A percentile compares a stretch with the other conserved stretches of the same genome.
Evolutionary conservation across 257 asterid species (phyloP).

Genomic region (Gentiana dahurica): DNA sequence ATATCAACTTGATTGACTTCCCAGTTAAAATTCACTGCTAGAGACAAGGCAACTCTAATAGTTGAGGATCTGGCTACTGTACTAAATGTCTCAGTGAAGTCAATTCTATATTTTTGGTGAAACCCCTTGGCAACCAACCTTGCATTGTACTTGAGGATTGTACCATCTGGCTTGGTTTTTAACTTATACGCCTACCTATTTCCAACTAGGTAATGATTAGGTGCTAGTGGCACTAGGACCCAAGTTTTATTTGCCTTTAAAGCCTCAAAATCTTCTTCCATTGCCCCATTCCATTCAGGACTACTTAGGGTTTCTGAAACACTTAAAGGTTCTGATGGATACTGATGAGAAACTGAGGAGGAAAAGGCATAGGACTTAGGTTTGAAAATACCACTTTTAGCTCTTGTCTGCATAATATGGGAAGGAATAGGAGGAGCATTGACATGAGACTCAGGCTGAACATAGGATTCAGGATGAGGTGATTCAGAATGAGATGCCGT

Average conservation of each 20-base stretch:
- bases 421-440: too few species aligned
- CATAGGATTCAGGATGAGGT: too few species aligned
- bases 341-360: too few species aligned
- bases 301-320: not conserved
- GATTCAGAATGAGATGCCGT: too few species aligned
- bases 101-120: not conserved
- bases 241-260: not conserved
- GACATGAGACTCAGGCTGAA: too few species aligned
- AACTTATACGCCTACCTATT: not conserved
- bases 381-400: too few species aligned
- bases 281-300: not conserved
- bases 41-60: not conserved
- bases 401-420: too few species aligned
- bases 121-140: not conserved
- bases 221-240: not conserved
- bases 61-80: not conserved
- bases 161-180: not conserved
- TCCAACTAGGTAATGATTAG: not conserved
- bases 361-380: too few species aligned
- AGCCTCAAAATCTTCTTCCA: not conserved
- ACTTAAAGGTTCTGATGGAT: too few species aligned
- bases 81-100: too few species aligned
- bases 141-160: not conserved
- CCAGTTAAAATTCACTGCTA: too few species aligned
- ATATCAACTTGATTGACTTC: too few species aligned